A percentile compares a stretch with the other conserved stretches of the same genome.
phyloP scores from a whole-genome alignment of 2,329 filamentous ascomycete genomes.

The Aspergillus hortae region DNA sequence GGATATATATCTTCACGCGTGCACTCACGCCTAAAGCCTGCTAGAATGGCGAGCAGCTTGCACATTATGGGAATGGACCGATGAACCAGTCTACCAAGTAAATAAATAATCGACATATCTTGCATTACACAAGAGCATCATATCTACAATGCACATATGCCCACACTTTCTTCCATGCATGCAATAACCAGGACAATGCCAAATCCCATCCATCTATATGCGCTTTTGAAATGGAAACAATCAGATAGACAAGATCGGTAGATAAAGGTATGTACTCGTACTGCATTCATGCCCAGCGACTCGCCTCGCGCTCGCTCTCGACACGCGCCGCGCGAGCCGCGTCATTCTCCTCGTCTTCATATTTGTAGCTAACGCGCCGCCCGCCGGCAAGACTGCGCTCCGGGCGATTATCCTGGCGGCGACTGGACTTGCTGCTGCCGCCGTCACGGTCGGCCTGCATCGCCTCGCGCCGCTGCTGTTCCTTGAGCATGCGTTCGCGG shows the following conservation, averaged over 20 bases:
- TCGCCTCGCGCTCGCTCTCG: constrained; percentile 39
- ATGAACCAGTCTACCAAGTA: neutral
- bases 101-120: neutral
- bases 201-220: neutral
- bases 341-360: constrained; percentile 45
- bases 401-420: constrained; percentile 32
- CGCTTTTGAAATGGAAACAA: neutral
- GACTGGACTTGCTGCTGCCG: constrained; percentile 27
- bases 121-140: neutral
- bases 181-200: neutral
- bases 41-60: no score
- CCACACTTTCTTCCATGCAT: neutral
- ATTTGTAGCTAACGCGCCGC: constrained; percentile 47
- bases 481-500: constrained; percentile 60
- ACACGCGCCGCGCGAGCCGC: constrained; percentile 32
- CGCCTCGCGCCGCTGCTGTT: constrained; percentile 62
- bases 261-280: neutral
- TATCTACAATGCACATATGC: neutral
- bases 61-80: no score
- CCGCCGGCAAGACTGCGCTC: constrained; percentile 29
- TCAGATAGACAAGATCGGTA: neutral
- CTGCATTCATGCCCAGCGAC: constrained; percentile 22
- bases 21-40: no score
- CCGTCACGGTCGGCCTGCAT: constrained; percentile 25
- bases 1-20: no score